A percentile compares a stretch with the other conserved stretches of the same genome.
Evolutionary conservation across 2,329 filamentous ascomycete genomes (phyloP).

Genomic region (Mariannaea elegans): DNA sequence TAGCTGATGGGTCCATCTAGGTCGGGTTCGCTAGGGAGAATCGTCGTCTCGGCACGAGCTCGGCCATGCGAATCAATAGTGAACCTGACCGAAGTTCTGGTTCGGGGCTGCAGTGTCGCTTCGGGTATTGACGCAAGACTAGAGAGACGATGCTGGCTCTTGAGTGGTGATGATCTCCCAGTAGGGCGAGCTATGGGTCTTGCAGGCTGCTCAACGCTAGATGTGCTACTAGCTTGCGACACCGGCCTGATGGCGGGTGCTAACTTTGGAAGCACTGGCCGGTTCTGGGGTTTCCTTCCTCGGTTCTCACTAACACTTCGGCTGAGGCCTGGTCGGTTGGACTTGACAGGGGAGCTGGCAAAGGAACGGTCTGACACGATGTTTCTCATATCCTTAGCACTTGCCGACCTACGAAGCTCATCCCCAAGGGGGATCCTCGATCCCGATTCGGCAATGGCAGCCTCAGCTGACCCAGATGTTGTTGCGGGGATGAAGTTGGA

Average conservation of each 20-base stretch:
- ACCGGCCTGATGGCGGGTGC: conserved; percentile 55
- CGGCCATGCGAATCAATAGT: conserved; percentile 70
- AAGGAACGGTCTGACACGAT: conserved; percentile 51
- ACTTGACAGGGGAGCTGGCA: conserved; percentile 62
- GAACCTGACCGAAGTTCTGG: conserved; percentile 67
- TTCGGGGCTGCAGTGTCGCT: conserved; percentile 51
- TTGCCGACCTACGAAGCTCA: conserved; percentile 56
- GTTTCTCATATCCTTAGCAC: conserved; percentile 53
- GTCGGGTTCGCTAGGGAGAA: conserved; percentile 48
- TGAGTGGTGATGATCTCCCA: conserved; percentile 63
- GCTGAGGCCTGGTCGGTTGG: conserved; percentile 59
- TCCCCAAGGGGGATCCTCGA: conserved; percentile 42
- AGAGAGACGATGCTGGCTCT: conserved; percentile 58
- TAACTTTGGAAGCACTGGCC: conserved; percentile 56
- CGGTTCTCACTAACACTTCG: conserved; percentile 65
- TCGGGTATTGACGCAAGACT: conserved; percentile 68
- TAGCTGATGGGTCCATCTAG: conserved; percentile 37
- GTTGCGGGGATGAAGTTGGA: conserved; percentile 44
- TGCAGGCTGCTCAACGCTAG: conserved; percentile 42
- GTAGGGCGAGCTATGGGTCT: conserved; percentile 52
- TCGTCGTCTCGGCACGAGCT: conserved; percentile 63
- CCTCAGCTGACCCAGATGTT: conserved; percentile 41
- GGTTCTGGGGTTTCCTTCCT: conserved; percentile 52
- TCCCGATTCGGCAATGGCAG: conserved; percentile 37
- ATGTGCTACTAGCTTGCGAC: conserved; percentile 43